Evolutionary conservation across 306 rosid species (phyloP), one percentile per base, ranked within the genome.

Genomic region (Corylus heterophylla): DNA sequence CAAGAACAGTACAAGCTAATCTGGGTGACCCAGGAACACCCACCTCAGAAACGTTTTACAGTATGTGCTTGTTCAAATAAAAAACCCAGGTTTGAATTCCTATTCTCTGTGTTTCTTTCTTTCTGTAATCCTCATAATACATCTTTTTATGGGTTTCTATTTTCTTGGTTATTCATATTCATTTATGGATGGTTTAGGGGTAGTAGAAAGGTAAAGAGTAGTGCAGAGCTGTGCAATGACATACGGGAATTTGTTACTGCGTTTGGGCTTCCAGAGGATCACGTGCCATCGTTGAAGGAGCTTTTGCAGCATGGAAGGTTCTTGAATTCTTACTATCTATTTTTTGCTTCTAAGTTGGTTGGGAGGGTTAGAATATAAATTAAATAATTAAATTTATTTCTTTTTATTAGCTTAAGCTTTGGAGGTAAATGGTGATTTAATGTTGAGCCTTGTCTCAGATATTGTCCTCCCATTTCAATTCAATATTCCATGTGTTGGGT

Each of bases 241-340:
- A 88, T 95, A 13, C 83, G 86, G 37, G 86, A 88, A 81, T 92
- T 95, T 49, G 63, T 91, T 22, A 83, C 73, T 8, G 76, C 84
- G 0, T 86, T 85, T 78, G 98, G 94, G 51, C 92, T 92, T 78
- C 97, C 98, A 0, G 76, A 82, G 54, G 85, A 86, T 59, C 87
- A 89, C 81, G 78, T 92, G 73, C 98, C 97, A 54, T 87, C 96
- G 20, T 87, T 88, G 59, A 95, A 91, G 81, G 97, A 95, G 42
- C 91, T 95, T 76, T 72, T 87, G 61, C 87, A 54, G 76, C 89
- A 89, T 68, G 98, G 98, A 91, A 89, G 98, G 97, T 95, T 25
- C 69, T 76, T 74, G 49, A 7, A 1, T 22, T 73, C 10, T 51
- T 61, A 14, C 35, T 25, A 12, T 47, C 7, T 52, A 8, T 11